A percentile compares a stretch with the other conserved stretches of the same genome.
These are phyloP conservation scores for Hanseniaspora occidentalis DNA, from an alignment of 805 yeast species.

Conservation along the genomic window DNA sequence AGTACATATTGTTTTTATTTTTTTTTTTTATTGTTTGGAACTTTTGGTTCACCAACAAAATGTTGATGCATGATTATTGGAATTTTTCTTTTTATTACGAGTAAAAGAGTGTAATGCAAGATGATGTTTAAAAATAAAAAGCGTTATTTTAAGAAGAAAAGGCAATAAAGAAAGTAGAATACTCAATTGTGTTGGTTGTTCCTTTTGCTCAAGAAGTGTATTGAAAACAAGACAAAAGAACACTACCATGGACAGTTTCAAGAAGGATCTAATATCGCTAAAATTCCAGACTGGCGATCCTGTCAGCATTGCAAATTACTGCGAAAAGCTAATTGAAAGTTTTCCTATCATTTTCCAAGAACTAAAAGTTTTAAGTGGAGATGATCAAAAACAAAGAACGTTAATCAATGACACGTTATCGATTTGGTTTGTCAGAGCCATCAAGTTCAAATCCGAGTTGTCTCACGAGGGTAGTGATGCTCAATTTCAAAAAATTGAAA, in stretches of 20 bases:
- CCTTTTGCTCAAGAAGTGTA: too few relatives aligned
- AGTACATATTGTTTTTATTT: too few relatives aligned
- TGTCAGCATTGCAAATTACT: too few relatives aligned
- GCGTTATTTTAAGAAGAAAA: neutral
- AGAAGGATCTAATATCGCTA: neutral
- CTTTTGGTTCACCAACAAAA: too few relatives aligned
- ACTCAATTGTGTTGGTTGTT: neutral
- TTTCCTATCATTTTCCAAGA: slow-evolving; percentile 3
- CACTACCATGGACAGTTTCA: neutral
- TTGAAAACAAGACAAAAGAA: neutral
- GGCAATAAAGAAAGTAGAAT: neutral
- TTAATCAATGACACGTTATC: slow-evolving; percentile 46
- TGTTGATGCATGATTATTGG: too few relatives aligned
- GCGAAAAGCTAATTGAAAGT: neutral
- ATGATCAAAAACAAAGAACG: slow-evolving; percentile 17
- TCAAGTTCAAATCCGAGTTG: slow-evolving; percentile 25
- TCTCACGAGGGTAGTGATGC: slow-evolving; percentile 6
- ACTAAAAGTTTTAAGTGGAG: slow-evolving; percentile 5
- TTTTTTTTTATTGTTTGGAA: too few relatives aligned
- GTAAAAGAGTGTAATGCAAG: too few relatives aligned
- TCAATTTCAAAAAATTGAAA: slow-evolving; percentile 6
- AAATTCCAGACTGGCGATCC: too few relatives aligned
- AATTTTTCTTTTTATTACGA: too few relatives aligned
- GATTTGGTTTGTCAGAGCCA: slow-evolving; percentile 49
- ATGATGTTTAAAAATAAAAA: neutral